Evolutionary conservation across 331 rosid genomes (phyloP), one percentile per base, ranked within the genome.

Genomic region (Cydonia oblonga): DNA sequence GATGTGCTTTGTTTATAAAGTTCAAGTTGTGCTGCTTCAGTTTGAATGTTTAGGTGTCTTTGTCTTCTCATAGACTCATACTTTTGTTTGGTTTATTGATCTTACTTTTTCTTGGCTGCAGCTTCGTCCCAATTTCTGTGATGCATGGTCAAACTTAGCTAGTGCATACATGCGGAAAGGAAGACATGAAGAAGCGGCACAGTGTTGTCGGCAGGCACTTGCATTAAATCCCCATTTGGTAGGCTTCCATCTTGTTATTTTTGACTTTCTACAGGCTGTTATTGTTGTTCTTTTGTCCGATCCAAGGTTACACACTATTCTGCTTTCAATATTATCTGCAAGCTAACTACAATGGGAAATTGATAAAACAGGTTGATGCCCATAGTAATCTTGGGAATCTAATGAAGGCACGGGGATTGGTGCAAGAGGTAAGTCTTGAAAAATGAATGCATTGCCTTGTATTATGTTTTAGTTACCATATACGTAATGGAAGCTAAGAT

Each of bases 141-240:
- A 95, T 83, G 97, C 99, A 57, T 95, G 97, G 97, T 90, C 99
- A 80, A 95, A 95, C 84, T 77, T 95, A 71, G 96, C 96, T 19
- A 95, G 97, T 83, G 97, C 99, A 18, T 95, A 95, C 89, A 91
- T 95, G 99, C 86, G 97, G 54, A 95, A 95, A 86, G 99, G 97
- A 68, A 87, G 96, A 76, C 96, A 87, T 67, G 84, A 79, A n/a
- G 99, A 95, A 85, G 99, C 97, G 16, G 96, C 96, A 8, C 99
- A 91, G 65, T 95, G 97, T 76, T 95, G 99, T 75, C 99, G 96
- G 64, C 99, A 95, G 81, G 99, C 99, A 70, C 96, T 95, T 76
- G 89, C 96, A 5, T 80, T 95, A 53, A 95, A 95, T 82, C 99
- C 99, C 78, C 81, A 75, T 74, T 85, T 95, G 96, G 99, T 91